Percentiles rank a stretch among this genome's conserved stretches.
These are phyloP conservation scores for Neofusicoccum parvum DNA, from an alignment of 2,329 filamentous ascomycete species.

Conservation along the genomic window DNA sequence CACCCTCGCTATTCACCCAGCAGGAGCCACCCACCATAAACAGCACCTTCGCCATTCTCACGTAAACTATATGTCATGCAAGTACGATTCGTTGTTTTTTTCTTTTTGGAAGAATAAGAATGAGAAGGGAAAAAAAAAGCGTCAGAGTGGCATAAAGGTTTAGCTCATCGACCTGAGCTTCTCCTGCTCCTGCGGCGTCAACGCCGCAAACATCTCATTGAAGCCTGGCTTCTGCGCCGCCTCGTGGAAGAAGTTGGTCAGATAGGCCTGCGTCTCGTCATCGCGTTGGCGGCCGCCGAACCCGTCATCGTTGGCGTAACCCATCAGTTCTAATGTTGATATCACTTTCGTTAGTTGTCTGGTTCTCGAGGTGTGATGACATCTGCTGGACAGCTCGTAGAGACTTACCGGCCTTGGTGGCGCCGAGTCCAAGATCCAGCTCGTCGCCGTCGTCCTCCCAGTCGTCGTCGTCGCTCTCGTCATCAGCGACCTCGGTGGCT, in stretches of 20 bases:
- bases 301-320: conserved; percentile 59
- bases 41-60: neutral
- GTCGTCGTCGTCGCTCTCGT: conserved; percentile 71
- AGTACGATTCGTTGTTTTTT: neutral
- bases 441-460: conserved; percentile 86
- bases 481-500: conserved; percentile 64
- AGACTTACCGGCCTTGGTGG: conserved; percentile 43
- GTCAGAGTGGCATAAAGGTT: neutral
- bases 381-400: neutral
- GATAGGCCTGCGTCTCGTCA: conserved; percentile 85
- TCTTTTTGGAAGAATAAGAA: neutral
- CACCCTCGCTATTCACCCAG: neutral
- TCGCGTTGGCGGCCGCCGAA: conserved; percentile 67
- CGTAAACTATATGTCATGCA: neutral
- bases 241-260: conserved; percentile 76
- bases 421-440: conserved; percentile 65
- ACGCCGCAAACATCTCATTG: conserved; percentile 54
- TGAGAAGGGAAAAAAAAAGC: no score
- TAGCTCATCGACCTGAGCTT: conserved; percentile 46
- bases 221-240: conserved; percentile 58
- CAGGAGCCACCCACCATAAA: neutral
- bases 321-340: conserved; percentile 69
- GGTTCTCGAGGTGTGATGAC: neutral
- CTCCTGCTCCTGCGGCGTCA: conserved; percentile 57
- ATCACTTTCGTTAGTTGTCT: neutral